Evolutionary conservation across 2,329 filamentous ascomycete species (phyloP).

Genomic region (Neofusicoccum cordaticola): DNA sequence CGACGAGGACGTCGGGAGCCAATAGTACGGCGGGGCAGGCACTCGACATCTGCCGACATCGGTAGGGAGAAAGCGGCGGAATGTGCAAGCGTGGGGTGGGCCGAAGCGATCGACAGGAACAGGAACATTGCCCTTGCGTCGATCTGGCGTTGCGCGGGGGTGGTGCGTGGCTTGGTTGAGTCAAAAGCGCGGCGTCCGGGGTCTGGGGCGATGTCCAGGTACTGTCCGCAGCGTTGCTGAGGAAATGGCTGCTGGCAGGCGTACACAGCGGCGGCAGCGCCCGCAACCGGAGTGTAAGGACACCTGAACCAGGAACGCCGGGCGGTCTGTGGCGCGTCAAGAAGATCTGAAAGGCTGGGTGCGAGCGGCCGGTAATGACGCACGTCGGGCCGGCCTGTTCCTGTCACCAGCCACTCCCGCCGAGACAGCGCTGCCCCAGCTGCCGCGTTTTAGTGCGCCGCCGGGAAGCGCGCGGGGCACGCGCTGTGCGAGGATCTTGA

Average conservation of each 20-base stretch:
- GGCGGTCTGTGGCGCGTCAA: neutral
- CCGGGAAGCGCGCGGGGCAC: neutral
- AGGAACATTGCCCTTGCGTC: neutral
- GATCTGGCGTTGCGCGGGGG: neutral
- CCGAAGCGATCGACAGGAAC: slow-evolving; percentile 5
- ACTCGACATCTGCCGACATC: neutral
- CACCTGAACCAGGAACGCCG: neutral
- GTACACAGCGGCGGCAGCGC: neutral
- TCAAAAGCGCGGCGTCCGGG: neutral
- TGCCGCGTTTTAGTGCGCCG: neutral
- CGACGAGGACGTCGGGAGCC: too few relatives aligned
- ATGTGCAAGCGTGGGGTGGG: neutral
- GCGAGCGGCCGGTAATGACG: neutral
- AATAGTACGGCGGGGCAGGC: neutral
- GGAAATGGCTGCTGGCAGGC: too few relatives aligned
- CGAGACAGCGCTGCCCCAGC: neutral
- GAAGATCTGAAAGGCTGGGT: neutral
- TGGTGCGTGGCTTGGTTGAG: neutral
- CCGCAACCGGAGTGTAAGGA: neutral
- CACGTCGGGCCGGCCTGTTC: neutral
- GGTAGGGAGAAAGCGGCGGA: neutral
- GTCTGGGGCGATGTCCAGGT: neutral
- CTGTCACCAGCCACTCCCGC: slow-evolving; percentile 2
- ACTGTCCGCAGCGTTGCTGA: neutral
- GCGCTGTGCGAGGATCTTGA: neutral